These are phyloP conservation scores for Podospora anserina DNA, from an alignment of 495 filamentous ascomycete species.

Conservation along the genomic window DNA sequence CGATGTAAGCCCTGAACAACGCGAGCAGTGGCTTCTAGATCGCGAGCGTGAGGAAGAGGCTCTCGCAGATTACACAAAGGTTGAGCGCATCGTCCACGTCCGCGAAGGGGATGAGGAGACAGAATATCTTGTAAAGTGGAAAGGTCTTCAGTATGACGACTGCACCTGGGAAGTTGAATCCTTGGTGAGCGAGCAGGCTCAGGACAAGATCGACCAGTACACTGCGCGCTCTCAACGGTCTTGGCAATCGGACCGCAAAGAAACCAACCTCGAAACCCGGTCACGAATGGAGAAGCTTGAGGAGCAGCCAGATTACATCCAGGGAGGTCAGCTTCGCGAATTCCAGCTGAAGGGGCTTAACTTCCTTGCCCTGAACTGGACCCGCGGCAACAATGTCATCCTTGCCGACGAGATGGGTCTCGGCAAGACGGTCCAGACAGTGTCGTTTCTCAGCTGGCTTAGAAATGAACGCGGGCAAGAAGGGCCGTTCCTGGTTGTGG, in stretches of 20 bases:
- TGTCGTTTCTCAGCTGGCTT: conserved; percentile 95
- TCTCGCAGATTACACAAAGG: conserved; percentile 77
- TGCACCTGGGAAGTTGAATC: conserved; percentile 90
- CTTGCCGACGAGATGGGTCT: conserved; percentile 98
- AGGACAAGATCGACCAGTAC: conserved; percentile 86
- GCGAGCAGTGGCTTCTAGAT: conserved; percentile 86
- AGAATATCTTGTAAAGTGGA: conserved; percentile 93
- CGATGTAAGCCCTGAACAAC: conserved; percentile 74
- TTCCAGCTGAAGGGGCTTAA: conserved; percentile 95
- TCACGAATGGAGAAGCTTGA: conserved; percentile 66
- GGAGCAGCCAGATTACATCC: conserved; percentile 79
- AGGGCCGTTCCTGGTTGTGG: conserved; percentile 92
- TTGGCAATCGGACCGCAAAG: conserved; percentile 69
- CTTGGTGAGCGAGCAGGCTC: conserved; percentile 70
- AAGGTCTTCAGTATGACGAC: conserved; percentile 79
- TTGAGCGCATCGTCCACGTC: conserved; percentile 85
- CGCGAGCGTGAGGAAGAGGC: conserved; percentile 81
- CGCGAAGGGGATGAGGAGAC: conserved; percentile 70
- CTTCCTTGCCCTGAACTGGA: conserved; percentile 94
- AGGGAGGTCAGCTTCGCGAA: conserved; percentile 79
- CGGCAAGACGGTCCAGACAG: conserved; percentile 97
- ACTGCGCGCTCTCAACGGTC: conserved; percentile 73
- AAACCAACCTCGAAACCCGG: conserved; percentile 72
- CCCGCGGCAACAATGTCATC: conserved; percentile 85
- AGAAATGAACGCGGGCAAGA: conserved; percentile 87